phyloP scores from a whole-genome alignment of 306 rosid species.

The Prunus mume region DNA sequence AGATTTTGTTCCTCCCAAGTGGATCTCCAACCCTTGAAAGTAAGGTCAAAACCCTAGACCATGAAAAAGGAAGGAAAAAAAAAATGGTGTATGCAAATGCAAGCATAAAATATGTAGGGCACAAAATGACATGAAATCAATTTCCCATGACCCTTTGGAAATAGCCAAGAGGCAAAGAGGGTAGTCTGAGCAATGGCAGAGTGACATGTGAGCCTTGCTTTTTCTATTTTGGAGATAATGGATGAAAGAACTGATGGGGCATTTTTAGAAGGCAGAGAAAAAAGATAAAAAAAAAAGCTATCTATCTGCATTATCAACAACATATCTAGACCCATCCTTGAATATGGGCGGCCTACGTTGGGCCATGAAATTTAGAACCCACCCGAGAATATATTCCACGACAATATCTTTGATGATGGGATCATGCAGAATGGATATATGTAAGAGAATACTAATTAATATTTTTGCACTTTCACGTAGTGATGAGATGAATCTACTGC shows the following conservation, averaged over 20 bases:
- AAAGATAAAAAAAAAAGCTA: neutral
- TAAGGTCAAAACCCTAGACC: neutral
- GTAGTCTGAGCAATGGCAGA: constrained; percentile 24
- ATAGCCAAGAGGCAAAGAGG: constrained; percentile 10
- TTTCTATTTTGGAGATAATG: neutral
- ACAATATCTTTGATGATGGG: constrained; percentile 13
- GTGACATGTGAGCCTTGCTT: constrained; percentile 21
- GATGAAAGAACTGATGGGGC: neutral
- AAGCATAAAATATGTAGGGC: neutral
- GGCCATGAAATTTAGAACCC: constrained; percentile 28
- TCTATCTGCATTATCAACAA: neutral
- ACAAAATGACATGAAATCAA: constrained; percentile 16
- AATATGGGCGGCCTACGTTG: constrained; percentile 32
- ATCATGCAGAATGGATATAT: constrained; percentile 14
- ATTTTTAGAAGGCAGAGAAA: constrained; percentile 9
- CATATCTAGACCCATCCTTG: constrained; percentile 9
- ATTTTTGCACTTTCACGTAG: neutral
- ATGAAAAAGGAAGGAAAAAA: neutral
- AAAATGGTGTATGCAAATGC: neutral
- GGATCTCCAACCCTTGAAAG: neutral
- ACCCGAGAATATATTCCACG: constrained; percentile 37
- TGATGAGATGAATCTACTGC: neutral
- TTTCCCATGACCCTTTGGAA: constrained; percentile 20
- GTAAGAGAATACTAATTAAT: neutral
- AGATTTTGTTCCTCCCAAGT: neutral